A percentile compares a stretch with the other conserved stretches of the same genome.
Conservation (phyloP, 2,329 filamentous ascomycete genomes). For the Trichoderma breve region DNA sequence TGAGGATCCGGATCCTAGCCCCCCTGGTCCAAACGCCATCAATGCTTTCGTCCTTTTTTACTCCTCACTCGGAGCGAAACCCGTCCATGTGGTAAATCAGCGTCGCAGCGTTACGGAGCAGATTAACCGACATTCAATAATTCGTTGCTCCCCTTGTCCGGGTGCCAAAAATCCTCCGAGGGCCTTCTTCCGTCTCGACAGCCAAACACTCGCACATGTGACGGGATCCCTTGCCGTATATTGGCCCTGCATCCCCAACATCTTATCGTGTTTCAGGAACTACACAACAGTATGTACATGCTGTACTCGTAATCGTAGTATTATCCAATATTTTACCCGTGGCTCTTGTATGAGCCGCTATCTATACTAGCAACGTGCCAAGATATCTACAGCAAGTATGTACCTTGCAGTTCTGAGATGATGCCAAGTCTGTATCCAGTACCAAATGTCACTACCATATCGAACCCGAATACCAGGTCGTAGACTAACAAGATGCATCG, state of each 20-base stretch:
- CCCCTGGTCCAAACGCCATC: not conserved
- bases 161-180: not conserved
- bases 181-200: not conserved
- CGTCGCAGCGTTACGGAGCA: not conserved
- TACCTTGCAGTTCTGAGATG: not conserved
- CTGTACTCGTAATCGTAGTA: not conserved
- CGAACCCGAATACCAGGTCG: not conserved
- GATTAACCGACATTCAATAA: not conserved
- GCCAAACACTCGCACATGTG: not conserved
- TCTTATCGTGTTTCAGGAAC: not conserved
- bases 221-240: not conserved
- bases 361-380: not conserved
- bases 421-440: not conserved
- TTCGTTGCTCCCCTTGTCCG: not conserved
- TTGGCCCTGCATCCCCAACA: not conserved
- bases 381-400: not conserved
- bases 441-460: not conserved
- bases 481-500: not conserved
- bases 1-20: not conserved
- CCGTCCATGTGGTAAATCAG: not conserved
- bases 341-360: not conserved
- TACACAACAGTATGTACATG: not conserved
- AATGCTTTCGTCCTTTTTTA: not conserved
- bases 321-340: not conserved
- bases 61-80: not conserved